phyloP scores from a whole-genome alignment of 2,329 filamentous ascomycete species.

The Acephala macrosclerotiorum region DNA sequence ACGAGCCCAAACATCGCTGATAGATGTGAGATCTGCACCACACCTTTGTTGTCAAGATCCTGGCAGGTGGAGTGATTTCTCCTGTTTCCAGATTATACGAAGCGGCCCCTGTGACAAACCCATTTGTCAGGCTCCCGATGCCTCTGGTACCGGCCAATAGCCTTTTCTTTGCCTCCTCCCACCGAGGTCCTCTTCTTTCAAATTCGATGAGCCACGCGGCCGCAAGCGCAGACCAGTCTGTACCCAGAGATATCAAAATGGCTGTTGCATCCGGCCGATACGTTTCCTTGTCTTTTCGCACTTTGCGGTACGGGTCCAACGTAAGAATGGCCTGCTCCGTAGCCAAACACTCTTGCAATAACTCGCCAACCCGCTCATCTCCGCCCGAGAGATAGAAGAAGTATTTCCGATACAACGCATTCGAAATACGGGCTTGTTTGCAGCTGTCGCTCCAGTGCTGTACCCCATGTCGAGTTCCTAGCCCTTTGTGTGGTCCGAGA shows the following conservation, averaged over 20 bases:
- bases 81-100: conserved; percentile 59
- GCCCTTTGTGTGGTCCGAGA: conserved; percentile 61
- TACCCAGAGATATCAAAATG: conserved; percentile 59
- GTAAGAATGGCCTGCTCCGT: conserved; percentile 59
- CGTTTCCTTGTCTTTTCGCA: conserved; percentile 58
- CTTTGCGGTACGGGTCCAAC: conserved; percentile 65
- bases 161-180: conserved; percentile 59
- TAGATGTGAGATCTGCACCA: conserved; percentile 61
- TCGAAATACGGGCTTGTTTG: conserved; percentile 68
- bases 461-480: conserved; percentile 68
- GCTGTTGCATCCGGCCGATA: conserved; percentile 51
- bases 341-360: conserved; percentile 50
- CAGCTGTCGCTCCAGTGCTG: conserved; percentile 67
- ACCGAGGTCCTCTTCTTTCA: conserved; percentile 61
- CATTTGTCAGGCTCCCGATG: conserved; percentile 62
- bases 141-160: conserved; percentile 56
- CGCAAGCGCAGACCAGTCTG: conserved; percentile 65
- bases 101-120: conserved; percentile 63
- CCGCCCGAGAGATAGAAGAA: conserved; percentile 51
- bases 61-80: conserved; percentile 59
- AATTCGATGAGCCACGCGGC: conserved; percentile 66
- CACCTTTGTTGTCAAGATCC: conserved; percentile 59
- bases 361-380: conserved; percentile 36
- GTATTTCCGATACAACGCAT: conserved; percentile 62
- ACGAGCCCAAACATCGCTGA: conserved; percentile 64